phyloP scores from a whole-genome alignment of 352 stramenopile species.

The Peronospora destructor region DNA sequence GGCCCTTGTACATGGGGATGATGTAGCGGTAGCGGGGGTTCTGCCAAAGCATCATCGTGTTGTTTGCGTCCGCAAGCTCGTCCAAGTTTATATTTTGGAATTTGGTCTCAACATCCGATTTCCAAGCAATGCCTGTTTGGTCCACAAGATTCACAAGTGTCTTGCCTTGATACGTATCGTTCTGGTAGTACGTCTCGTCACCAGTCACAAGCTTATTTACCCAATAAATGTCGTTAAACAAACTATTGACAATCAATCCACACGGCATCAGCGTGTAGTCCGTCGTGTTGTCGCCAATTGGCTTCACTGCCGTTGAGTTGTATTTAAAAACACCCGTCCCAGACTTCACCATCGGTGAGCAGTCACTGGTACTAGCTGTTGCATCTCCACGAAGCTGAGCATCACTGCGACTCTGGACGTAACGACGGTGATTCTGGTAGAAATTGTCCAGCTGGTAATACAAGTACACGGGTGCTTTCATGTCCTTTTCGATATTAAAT shows the following conservation, averaged over 20 bases:
- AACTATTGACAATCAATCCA: constrained; percentile 96
- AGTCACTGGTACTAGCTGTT: constrained; percentile 57
- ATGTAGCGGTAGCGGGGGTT: constrained; percentile 78
- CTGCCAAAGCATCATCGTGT: constrained; percentile 74
- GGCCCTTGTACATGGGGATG: constrained; percentile 57
- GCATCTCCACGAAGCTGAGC: constrained; percentile 82
- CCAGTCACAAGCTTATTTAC: constrained; percentile 58
- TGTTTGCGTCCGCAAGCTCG: constrained; percentile 29
- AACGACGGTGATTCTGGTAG: constrained; percentile 98
- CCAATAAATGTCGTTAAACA: constrained; percentile 96
- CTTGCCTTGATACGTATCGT: constrained; percentile 42
- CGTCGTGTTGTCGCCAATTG: constrained; percentile 34
- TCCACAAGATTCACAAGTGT: constrained; percentile 84
- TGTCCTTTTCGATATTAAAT: constrained; percentile 88
- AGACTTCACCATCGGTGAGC: constrained; percentile 65
- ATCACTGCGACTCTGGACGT: constrained; percentile 87
- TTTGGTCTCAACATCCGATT: constrained; percentile 92
- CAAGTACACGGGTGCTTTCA: constrained; percentile 94
- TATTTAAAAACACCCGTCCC: constrained; percentile 50
- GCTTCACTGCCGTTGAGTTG: constrained; percentile 47
- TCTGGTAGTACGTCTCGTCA: constrained; percentile 53
- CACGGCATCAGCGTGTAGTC: constrained; percentile 93
- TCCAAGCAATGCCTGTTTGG: constrained; percentile 95
- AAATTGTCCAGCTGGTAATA: constrained; percentile 99
- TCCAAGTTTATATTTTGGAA: constrained; percentile 88